Conservation (phyloP, 2,329 filamentous ascomycete genomes). For the Ophiostoma quercus region DNA sequence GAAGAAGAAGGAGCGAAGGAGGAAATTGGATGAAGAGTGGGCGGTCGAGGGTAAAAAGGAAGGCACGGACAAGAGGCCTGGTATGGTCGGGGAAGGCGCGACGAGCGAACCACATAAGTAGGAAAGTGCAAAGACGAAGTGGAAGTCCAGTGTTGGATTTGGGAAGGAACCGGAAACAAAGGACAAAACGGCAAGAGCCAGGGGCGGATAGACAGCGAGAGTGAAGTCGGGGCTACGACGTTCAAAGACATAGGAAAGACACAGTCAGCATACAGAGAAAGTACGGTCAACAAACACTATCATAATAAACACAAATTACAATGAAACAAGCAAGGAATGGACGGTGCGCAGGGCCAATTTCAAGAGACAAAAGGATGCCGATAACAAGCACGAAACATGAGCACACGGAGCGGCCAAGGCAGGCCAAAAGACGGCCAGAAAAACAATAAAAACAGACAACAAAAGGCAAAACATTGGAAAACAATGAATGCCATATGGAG, state of each 20-base stretch:
- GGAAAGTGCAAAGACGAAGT: constrained; percentile 10
- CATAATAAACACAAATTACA: not conserved
- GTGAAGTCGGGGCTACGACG: constrained; percentile 17
- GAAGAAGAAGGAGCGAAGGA: constrained; percentile 16
- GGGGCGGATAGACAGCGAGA: constrained; percentile 18
- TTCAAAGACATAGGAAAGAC: not conserved
- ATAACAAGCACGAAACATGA: not conserved
- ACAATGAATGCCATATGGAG: not conserved
- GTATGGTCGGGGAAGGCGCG: not conserved
- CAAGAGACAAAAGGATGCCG: not conserved
- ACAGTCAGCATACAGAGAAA: not conserved
- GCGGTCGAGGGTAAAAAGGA: not conserved
- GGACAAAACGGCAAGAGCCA: constrained; percentile 16
- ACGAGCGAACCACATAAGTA: constrained; percentile 5
- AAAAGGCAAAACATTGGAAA: not conserved
- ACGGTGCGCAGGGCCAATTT: not conserved
- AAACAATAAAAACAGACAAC: not conserved
- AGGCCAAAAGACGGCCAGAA: not conserved
- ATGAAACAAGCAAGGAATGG: constrained; percentile 9
- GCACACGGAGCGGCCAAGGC: not conserved
- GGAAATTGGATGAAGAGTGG: not conserved
- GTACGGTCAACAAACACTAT: not conserved
- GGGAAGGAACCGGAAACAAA: constrained; percentile 10
- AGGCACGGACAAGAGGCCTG: not conserved
- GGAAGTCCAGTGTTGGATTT: not conserved